A percentile compares a stretch with the other conserved stretches of the same genome.
Conservation (phyloP, 208 protist genomes). For the Sergeia podlipaevii region DNA sequence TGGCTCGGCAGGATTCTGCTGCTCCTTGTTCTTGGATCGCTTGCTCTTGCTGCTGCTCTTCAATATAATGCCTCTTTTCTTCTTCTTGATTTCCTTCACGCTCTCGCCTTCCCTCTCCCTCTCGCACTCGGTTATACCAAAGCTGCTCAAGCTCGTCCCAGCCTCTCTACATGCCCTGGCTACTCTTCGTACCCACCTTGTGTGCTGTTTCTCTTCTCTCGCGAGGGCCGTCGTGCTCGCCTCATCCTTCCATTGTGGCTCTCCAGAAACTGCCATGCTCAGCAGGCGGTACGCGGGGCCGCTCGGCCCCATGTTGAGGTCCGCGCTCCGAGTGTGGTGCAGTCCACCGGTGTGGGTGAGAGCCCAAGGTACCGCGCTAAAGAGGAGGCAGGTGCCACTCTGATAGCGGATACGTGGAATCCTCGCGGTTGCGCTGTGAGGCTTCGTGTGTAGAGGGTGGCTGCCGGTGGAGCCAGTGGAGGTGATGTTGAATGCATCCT, state of each 20-base stretch:
- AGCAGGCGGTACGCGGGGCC: constrained; percentile 47
- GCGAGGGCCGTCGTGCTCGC: constrained; percentile 21
- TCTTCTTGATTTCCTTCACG: too few relatives aligned
- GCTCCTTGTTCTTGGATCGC: too few relatives aligned
- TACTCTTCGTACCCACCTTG: too few relatives aligned
- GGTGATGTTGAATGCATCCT: constrained; percentile 1
- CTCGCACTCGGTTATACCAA: too few relatives aligned
- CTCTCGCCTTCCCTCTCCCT: too few relatives aligned
- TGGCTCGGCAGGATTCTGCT: too few relatives aligned
- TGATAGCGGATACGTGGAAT: constrained; percentile 26
- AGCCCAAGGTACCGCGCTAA: constrained; percentile 34
- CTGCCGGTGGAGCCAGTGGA: not conserved
- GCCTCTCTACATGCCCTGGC: too few relatives aligned
- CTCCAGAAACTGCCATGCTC: constrained; percentile 44
- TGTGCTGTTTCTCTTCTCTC: too few relatives aligned
- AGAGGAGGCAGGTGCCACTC: constrained; percentile 53
- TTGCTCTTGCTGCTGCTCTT: too few relatives aligned
- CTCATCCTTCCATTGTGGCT: constrained; percentile 32
- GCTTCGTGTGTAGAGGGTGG: not conserved
- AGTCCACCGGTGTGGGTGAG: constrained; percentile 36
- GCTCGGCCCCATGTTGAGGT: constrained; percentile 32
- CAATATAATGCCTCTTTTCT: too few relatives aligned
- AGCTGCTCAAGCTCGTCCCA: too few relatives aligned
- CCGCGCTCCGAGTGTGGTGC: constrained; percentile 9
- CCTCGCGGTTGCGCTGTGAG: not conserved